Percentiles rank a stretch among this genome's conserved stretches.
Evolutionary conservation across 495 filamentous ascomycete species (phyloP).

Genomic region (Tuber borchii): DNA sequence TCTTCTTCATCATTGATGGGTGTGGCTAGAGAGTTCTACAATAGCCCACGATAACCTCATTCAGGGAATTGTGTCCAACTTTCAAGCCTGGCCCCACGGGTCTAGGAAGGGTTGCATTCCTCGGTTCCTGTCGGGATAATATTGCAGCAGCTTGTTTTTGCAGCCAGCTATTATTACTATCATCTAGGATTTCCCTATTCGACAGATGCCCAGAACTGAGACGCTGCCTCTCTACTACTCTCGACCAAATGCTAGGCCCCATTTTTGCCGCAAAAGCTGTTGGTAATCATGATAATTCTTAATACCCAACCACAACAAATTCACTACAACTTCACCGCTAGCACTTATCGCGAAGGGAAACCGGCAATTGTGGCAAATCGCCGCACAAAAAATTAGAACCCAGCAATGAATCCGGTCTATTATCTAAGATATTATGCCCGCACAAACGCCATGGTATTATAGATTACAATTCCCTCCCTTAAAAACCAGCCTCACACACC

Average conservation of each 20-base stretch:
- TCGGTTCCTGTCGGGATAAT: no score
- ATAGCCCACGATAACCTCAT: neutral
- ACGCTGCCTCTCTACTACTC: neutral
- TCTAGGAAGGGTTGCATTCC: neutral
- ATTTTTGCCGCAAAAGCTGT: neutral
- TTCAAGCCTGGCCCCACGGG: neutral
- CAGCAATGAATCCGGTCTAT: neutral
- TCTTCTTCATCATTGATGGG: neutral
- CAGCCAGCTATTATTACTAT: neutral
- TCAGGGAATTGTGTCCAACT: neutral
- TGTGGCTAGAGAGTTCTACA: neutral
- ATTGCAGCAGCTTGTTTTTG: neutral
- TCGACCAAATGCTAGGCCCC: neutral
- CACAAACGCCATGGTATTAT: neutral
- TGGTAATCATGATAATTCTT: neutral
- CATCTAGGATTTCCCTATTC: neutral
- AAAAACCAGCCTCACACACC: conserved; percentile 29
- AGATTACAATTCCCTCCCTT: neutral
- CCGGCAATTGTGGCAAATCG: neutral
- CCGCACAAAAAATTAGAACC: neutral
- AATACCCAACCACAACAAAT: neutral
- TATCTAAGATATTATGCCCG: neutral
- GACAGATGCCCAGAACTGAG: neutral
- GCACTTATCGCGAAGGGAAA: neutral
- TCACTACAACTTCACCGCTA: neutral